A percentile compares a stretch with the other conserved stretches of the same genome.
Conservation (phyloP, 495 filamentous ascomycete genomes). For the Penicillium simplicissimum region DNA sequence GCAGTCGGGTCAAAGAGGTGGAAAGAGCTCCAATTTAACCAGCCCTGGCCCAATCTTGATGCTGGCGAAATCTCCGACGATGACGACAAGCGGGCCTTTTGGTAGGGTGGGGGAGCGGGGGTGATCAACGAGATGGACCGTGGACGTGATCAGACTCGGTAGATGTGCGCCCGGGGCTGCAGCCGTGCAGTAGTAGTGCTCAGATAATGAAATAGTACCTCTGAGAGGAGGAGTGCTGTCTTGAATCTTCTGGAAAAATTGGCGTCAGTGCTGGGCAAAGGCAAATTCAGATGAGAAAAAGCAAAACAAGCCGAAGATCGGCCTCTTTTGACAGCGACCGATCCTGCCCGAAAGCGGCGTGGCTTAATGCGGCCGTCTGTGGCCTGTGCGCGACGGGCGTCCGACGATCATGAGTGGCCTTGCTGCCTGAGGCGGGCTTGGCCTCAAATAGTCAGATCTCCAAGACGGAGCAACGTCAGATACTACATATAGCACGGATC, state of each 20-base stretch:
- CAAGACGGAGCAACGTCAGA: too few species aligned
- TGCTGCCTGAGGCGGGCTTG: neutral
- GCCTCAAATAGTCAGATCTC: neutral
- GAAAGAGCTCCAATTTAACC: slow-evolving; percentile 16
- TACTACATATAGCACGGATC: too few species aligned
- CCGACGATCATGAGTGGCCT: neutral
- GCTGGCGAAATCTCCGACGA: slow-evolving; percentile 13
- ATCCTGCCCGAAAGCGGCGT: slow-evolving; percentile 8
- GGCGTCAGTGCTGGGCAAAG: neutral
- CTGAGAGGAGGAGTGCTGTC: neutral
- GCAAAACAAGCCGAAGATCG: slow-evolving; percentile 7
- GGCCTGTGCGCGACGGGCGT: too few species aligned
- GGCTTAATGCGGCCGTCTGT: neutral
- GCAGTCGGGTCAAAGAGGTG: slow-evolving; percentile 2
- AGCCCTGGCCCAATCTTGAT: slow-evolving; percentile 1
- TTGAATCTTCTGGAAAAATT: neutral
- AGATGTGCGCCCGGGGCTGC: neutral
- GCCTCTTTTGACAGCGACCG: neutral
- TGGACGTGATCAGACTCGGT: neutral
- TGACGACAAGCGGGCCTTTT: slow-evolving; percentile 19
- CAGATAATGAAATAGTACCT: neutral
- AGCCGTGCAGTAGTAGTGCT: neutral
- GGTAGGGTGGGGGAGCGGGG: slow-evolving; percentile 18
- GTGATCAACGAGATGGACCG: slow-evolving; percentile 13
- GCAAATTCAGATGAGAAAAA: slow-evolving; percentile 2